phyloP scores from a whole-genome alignment of 176 grass and related monocot genomes.

The Lolium rigidum region DNA sequence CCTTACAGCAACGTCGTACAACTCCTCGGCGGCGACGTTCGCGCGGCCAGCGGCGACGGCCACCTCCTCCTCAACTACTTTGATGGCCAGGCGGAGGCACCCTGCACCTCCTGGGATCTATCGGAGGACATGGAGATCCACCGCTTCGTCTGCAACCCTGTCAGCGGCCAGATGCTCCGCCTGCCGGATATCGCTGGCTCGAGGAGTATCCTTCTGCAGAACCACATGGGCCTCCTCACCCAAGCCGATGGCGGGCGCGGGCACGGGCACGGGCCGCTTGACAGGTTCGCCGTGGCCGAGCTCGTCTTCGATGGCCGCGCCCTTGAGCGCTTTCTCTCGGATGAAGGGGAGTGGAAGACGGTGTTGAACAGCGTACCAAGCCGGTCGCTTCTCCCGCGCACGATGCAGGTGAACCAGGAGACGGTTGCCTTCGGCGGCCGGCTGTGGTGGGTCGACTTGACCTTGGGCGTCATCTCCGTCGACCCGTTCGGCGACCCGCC shows the following conservation, averaged over 20 bases:
- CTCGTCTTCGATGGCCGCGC: background rate
- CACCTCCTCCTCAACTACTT: slow-evolving; percentile 6
- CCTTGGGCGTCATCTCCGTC: background rate
- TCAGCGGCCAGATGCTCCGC: slow-evolving; percentile 27
- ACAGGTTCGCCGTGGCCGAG: slow-evolving; percentile 3
- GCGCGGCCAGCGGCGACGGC: background rate
- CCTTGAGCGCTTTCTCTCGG: slow-evolving; percentile 5
- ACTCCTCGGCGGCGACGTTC: background rate
- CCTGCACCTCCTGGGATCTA: slow-evolving; percentile 8
- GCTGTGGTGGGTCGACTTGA: slow-evolving; percentile 3
- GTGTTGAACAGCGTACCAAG: background rate
- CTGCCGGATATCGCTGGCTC: slow-evolving; percentile 5
- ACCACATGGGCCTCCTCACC: slow-evolving; percentile 23
- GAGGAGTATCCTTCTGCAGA: background rate
- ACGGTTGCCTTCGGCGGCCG: slow-evolving; percentile 21
- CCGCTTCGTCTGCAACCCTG: slow-evolving; percentile 5
- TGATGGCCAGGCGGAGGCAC: background rate
- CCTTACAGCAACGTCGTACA: slow-evolving; percentile 3
- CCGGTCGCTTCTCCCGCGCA: background rate
- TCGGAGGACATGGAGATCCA: background rate
- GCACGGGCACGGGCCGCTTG: background rate
- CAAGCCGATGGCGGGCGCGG: background rate
- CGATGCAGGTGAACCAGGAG: background rate
- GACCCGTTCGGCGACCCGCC: background rate
- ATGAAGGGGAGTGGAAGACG: background rate